These are phyloP conservation scores for Tarenaya hassleriana DNA, from an alignment of 345 rosid species.

Conservation along the genomic window DNA sequence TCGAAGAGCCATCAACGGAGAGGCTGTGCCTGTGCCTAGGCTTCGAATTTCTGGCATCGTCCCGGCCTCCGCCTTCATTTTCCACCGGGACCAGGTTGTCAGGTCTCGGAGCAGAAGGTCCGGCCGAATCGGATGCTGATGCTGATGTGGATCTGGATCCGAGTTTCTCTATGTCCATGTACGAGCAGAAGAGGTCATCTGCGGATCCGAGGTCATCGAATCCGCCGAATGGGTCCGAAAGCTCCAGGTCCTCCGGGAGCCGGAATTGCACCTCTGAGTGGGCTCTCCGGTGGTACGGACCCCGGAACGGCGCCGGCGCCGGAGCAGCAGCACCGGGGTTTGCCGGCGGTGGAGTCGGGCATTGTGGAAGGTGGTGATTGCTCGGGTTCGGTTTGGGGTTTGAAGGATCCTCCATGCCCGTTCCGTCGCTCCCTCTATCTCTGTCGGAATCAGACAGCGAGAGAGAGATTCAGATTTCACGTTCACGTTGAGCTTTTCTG, in stretches of 20 bases:
- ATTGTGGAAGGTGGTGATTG: conserved; percentile 6
- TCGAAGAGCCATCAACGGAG: conserved; percentile 62
- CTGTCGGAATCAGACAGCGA: conserved; percentile 26
- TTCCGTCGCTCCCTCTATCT: conserved; percentile 11
- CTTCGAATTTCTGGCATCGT: conserved; percentile 22
- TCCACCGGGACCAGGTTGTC: conserved; percentile 28
- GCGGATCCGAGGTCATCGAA: conserved; percentile 69
- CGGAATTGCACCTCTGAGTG: conserved; percentile 79
- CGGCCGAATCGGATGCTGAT: conserved; percentile 37
- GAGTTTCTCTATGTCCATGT: conserved; percentile 77
- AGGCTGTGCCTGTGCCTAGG: conserved; percentile 77
- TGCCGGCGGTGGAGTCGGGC: conserved; percentile 19
- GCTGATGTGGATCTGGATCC: conserved; percentile 50
- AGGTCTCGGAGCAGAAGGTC: conserved; percentile 24
- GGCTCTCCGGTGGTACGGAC: conserved; percentile 66
- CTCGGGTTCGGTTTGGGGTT: conserved; percentile 23
- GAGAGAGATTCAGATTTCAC: conserved; percentile 27
- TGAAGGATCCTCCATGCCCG: conserved; percentile 40
- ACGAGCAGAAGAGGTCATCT: conserved; percentile 67
- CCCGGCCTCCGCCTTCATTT: conserved; percentile 6
- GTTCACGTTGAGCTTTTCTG: conserved; percentile 10
- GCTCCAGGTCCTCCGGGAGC: conserved; percentile 64
- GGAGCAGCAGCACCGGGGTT: conserved; percentile 5
- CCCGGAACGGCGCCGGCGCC: conserved; percentile 29
- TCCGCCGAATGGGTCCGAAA: conserved; percentile 48